phyloP scores from a whole-genome alignment of 1,139 yeast genomes.

The Kurtzmaniella quercitrusa region DNA sequence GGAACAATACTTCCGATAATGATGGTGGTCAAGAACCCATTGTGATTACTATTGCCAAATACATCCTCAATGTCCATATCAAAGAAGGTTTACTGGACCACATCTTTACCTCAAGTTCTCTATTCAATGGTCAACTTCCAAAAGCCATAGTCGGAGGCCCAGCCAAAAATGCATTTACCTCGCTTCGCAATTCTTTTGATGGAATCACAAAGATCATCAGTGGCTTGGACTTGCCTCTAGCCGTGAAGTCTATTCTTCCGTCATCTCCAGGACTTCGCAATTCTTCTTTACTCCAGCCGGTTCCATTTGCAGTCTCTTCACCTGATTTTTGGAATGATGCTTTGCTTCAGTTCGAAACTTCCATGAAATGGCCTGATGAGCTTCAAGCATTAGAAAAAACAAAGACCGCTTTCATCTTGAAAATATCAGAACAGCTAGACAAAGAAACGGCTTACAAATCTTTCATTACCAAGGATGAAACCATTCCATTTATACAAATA shows the following conservation, averaged over 20 bases:
- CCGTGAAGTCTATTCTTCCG: constrained; percentile 68
- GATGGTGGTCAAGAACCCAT: constrained; percentile 44
- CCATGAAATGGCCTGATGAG: constrained; percentile 96
- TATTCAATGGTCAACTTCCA: constrained; percentile 53
- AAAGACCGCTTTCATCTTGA: constrained; percentile 82
- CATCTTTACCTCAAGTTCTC: constrained; percentile 36
- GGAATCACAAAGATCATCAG: constrained; percentile 52
- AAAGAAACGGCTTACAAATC: constrained; percentile 52
- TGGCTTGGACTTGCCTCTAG: constrained; percentile 63
- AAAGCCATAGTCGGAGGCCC: constrained; percentile 59
- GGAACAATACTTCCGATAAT: constrained; percentile 54
- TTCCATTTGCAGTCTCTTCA: constrained; percentile 71
- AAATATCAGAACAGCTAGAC: constrained; percentile 57
- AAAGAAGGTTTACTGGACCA: constrained; percentile 41
- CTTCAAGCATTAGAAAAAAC: constrained; percentile 79
- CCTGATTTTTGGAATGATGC: constrained; percentile 82
- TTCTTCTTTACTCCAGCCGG: constrained; percentile 74
- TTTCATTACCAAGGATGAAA: constrained; percentile 58
- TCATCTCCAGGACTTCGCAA: constrained; percentile 69
- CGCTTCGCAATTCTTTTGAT: constrained; percentile 63
- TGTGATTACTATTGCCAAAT: constrained; percentile 61
- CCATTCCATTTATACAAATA: constrained; percentile 62
- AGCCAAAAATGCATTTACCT: constrained; percentile 49
- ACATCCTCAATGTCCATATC: constrained; percentile 61
- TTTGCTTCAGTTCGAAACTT: constrained; percentile 81